Conservation (phyloP, 1,139 yeast species). For the Suhomyces yuchorum region DNA sequence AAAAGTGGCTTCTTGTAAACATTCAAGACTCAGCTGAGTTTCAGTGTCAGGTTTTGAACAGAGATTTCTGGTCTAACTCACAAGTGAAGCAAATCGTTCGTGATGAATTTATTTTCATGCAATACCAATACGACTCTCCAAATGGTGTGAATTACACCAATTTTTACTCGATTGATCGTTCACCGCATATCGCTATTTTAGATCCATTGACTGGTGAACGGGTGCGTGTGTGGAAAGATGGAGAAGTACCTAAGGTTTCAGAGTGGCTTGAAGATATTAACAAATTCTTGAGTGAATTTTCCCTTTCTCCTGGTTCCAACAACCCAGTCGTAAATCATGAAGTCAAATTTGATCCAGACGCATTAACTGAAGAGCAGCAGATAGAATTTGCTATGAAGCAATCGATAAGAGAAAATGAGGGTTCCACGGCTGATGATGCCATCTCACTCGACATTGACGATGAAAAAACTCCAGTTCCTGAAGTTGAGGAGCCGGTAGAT, state of each 20-base stretch:
- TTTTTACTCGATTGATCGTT: constrained; percentile 65
- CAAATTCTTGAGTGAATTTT: constrained; percentile 61
- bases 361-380: constrained; percentile 83
- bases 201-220: constrained; percentile 97
- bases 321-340: constrained; percentile 70
- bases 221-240: constrained; percentile 66
- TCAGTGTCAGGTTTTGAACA: constrained; percentile 82
- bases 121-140: constrained; percentile 75
- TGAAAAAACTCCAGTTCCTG: constrained; percentile 5
- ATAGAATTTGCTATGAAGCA: constrained; percentile 74
- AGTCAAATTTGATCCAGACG: constrained; percentile 56
- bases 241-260: constrained; percentile 56
- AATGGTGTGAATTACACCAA: constrained; percentile 71
- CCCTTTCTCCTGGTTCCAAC: constrained; percentile 62
- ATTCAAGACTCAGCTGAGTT: constrained; percentile 86
- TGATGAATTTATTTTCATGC: constrained; percentile 75
- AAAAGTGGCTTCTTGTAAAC: constrained; percentile 85
- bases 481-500: constrained; percentile 17
- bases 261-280: constrained; percentile 64
- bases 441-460: constrained; percentile 26
- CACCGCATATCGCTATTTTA: constrained; percentile 87
- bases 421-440: constrained; percentile 30
- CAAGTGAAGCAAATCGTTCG: constrained; percentile 64
- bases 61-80: constrained; percentile 89
- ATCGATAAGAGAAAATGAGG: constrained; percentile 45